Evolutionary conservation across 306 rosid species (phyloP), one percentile per base, ranked within the genome.

Genomic region (Macrotyloma uniflorum): DNA sequence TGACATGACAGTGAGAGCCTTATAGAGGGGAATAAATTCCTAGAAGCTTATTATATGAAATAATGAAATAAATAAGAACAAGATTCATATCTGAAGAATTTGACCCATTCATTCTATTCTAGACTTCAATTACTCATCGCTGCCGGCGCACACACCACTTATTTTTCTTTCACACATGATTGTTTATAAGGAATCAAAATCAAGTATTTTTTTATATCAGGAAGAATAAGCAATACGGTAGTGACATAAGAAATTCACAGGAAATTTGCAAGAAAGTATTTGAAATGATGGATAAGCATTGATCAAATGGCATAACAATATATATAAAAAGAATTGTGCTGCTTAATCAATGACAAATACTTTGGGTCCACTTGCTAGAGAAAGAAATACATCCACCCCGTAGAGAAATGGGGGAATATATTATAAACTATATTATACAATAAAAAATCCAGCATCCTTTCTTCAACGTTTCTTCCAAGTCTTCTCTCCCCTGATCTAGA

Each of bases 381-480:
- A 80, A 61, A n/a, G n/a, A n/a, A 72, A 79, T 69, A 66, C 84
- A 82, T 32, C 45, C 61, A 58, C 63, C 80, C 82, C 33, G 80
- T 65, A 73, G 62, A 71, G 76, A 51, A 72, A 66, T 18, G 65
- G 82, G 78, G 13, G 40, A 28, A 51, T 45, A 55, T 58, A 76
- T 20, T 35, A 80, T 61, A 81, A 88, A 88, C 87, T 66, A 87
- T 89, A 83, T 85, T 88, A 86, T 85, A 91, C 88, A 86, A 83
- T 73, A 76, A 83, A 86, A 80, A 88, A 83, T 59, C 77, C 86
- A 83, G 54, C 77, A 64, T 54, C 54, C 63, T 70, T 69, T 77
- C 24, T 72, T 75, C 51, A 55, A 80, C 33, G 67, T 59, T 74
- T 79, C 90, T 77, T 36, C 74, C 80, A 75, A 45, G 61, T 71